Conservation (phyloP, 371 early-diverging fungal species). For the Lichtheimia corymbifera region DNA sequence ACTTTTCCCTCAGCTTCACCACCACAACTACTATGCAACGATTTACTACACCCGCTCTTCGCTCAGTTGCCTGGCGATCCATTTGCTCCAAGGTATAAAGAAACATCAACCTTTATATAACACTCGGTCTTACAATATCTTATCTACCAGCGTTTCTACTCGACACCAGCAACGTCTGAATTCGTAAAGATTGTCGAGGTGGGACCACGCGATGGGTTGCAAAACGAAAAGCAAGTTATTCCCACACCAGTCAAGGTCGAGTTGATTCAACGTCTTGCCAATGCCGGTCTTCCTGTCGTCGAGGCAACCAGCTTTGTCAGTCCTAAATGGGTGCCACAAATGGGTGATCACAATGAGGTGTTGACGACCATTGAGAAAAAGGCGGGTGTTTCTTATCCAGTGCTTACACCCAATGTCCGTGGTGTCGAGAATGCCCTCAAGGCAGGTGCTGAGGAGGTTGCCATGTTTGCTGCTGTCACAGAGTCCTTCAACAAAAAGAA, state of each 20-base stretch:
- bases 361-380: conserved; percentile 66
- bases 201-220: conserved; percentile 96
- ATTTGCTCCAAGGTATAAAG: no score
- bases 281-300: conserved; percentile 84
- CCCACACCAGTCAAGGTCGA: conserved; percentile 81
- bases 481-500: conserved; percentile 90
- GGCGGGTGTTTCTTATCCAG: conserved; percentile 80
- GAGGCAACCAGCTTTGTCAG: conserved; percentile 97
- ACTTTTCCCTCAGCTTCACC: not conserved
- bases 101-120: no score
- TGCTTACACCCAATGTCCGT: conserved; percentile 90
- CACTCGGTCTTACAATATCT: no score
- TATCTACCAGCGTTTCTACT: conserved; percentile 4
- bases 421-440: conserved; percentile 83
- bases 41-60: not conserved
- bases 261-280: conserved; percentile 81
- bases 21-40: not conserved
- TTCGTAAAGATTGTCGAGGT: conserved; percentile 88
- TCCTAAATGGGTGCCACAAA: conserved; percentile 98
- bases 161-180: conserved; percentile 14
- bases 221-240: conserved; percentile 90
- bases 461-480: conserved; percentile 91
- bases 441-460: conserved; percentile 85
- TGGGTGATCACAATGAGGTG: conserved; percentile 86
- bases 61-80: not conserved